Conservation (phyloP, 2,329 filamentous ascomycete species). For the Ophiostoma fasciatum region DNA sequence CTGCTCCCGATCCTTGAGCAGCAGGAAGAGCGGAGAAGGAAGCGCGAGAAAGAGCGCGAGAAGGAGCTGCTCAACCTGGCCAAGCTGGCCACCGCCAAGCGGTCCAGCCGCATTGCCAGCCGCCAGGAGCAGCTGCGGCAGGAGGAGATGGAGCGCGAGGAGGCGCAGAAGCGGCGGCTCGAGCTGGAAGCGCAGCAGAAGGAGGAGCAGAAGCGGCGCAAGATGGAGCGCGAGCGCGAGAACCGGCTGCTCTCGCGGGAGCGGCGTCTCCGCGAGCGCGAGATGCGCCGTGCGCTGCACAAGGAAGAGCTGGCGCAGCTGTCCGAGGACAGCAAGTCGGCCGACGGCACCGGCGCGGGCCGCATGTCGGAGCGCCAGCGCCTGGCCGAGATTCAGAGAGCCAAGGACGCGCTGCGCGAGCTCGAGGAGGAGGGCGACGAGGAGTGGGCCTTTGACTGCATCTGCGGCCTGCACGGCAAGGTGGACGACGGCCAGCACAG, state of each 20-base stretch:
- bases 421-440: conserved; percentile 49
- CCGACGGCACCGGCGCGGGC: conserved; percentile 35
- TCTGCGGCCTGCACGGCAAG: conserved; percentile 79
- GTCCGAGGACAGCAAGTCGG: conserved; percentile 56
- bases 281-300: conserved; percentile 66
- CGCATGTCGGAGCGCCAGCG: conserved; percentile 66
- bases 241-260: conserved; percentile 72
- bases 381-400: conserved; percentile 69
- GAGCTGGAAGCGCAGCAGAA: conserved; percentile 54
- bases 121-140: conserved; percentile 66
- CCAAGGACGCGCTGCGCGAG: conserved; percentile 59
- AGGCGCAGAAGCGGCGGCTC: conserved; percentile 47
- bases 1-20: conserved; percentile 76
- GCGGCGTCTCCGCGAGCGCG: conserved; percentile 71
- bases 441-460: conserved; percentile 89
- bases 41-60: conserved; percentile 52
- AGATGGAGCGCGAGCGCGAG: conserved; percentile 59
- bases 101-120: conserved; percentile 76
- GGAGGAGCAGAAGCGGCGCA: conserved; percentile 44
- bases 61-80: conserved; percentile 69
- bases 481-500: conserved; percentile 92
- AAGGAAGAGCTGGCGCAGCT: conserved; percentile 71
- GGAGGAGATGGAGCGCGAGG: conserved; percentile 56
- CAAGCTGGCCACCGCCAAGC: conserved; percentile 84
- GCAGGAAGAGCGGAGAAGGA: conserved; percentile 58